These are phyloP conservation scores for Iris pallida DNA, from an alignment of 116 monocot species.

Conservation along the genomic window DNA sequence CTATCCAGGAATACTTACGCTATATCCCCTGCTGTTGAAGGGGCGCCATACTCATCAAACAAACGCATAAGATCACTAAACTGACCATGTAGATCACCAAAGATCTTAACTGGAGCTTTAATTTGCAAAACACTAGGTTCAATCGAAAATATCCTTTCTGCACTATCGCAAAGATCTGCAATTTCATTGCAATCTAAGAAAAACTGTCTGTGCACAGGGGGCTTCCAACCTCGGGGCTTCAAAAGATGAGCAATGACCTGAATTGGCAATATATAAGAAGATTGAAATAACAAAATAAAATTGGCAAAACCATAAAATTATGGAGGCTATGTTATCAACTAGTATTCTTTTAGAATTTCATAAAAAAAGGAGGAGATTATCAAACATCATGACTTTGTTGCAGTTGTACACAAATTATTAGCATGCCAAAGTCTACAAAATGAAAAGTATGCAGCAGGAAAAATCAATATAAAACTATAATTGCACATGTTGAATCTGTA, in stretches of 20 bases:
- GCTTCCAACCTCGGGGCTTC: slow-evolving; percentile 99
- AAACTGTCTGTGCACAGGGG: slow-evolving; percentile 96
- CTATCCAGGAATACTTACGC: slow-evolving; percentile 48
- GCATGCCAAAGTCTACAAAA: background rate
- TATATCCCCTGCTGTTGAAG: slow-evolving; percentile 97
- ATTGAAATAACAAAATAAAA: slow-evolving; percentile 6
- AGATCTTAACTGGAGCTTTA: slow-evolving; percentile 96
- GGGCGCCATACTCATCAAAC: slow-evolving; percentile 98
- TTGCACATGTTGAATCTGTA: background rate
- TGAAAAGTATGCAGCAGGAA: background rate
- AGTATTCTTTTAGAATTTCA: no score
- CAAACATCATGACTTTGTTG: no score
- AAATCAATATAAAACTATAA: slow-evolving; percentile 8
- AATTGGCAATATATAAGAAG: slow-evolving; percentile 13
- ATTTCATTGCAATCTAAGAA: slow-evolving; percentile 99
- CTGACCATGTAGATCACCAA: slow-evolving; percentile 98
- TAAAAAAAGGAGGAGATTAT: no score
- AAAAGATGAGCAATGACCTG: slow-evolving; percentile 88
- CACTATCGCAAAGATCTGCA: slow-evolving; percentile 96
- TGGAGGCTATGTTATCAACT: no score
- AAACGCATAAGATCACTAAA: slow-evolving; percentile 99
- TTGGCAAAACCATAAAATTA: background rate
- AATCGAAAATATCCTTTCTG: slow-evolving; percentile 92
- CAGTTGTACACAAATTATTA: no score
- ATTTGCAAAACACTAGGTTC: slow-evolving; percentile 94